phyloP scores from a whole-genome alignment of 108 stramenopile species.

The Cylindrotheca fusiformis region DNA sequence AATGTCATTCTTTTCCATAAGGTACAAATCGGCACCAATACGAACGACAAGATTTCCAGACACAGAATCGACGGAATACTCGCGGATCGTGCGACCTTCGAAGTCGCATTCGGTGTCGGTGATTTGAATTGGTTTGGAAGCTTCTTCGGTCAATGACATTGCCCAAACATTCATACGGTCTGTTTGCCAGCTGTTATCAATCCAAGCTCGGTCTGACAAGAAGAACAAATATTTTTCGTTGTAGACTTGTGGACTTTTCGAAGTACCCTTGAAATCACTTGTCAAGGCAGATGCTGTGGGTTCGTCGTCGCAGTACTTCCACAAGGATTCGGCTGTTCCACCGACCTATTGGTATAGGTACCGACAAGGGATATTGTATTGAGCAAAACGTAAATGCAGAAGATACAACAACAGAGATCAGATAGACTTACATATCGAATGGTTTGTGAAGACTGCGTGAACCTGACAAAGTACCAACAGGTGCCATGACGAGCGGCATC shows the following conservation, averaged over 20 bases:
- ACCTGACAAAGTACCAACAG: constrained; percentile 68
- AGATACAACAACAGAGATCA: constrained; percentile 30
- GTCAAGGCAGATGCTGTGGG: constrained; percentile 14
- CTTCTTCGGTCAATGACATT: constrained; percentile 25
- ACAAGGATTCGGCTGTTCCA: constrained; percentile 69
- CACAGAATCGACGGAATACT: constrained; percentile 52
- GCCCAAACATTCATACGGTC: constrained; percentile 73
- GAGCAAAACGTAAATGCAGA: constrained; percentile 21
- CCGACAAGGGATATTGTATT: constrained; percentile 30
- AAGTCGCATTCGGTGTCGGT: constrained; percentile 60
- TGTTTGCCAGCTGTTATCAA: constrained; percentile 32
- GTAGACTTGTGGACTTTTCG: constrained; percentile 52
- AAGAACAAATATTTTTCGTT: constrained; percentile 42
- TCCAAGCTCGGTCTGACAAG: constrained; percentile 50
- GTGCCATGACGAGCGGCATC: constrained; percentile 38
- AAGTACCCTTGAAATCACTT: constrained; percentile 58
- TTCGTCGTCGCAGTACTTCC: constrained; percentile 53
- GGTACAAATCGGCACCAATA: constrained; percentile 69
- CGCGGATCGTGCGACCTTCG: constrained; percentile 49
- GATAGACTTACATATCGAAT: constrained; percentile 24
- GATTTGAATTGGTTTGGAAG: constrained; percentile 23
- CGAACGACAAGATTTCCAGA: constrained; percentile 46
- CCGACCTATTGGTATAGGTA: no score
- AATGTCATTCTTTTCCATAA: constrained; percentile 25
- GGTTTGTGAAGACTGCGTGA: constrained; percentile 51